These are phyloP conservation scores for Articulospora tetracladia DNA, from an alignment of 495 filamentous ascomycete species.

Conservation along the genomic window DNA sequence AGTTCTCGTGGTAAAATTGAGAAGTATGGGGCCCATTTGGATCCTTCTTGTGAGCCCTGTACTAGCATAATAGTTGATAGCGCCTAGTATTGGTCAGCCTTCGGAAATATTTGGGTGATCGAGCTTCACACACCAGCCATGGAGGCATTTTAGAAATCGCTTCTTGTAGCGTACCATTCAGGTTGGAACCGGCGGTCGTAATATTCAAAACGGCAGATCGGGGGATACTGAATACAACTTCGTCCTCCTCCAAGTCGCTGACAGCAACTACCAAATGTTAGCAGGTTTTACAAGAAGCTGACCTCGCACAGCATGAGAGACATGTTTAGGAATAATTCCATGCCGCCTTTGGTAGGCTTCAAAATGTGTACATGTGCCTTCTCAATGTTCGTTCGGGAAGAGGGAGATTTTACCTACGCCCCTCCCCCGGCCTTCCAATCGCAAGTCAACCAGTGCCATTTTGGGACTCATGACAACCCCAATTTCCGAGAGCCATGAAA, in stretches of 20 bases:
- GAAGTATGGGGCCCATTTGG: slow-evolving; percentile 77
- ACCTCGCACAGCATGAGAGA: too few relatives aligned
- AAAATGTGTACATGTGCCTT: background rate
- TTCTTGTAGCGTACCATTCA: background rate
- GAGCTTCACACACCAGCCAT: slow-evolving; percentile 23
- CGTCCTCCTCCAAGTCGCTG: slow-evolving; percentile 53
- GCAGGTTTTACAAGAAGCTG: background rate
- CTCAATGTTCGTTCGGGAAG: background rate
- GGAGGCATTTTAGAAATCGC: slow-evolving; percentile 12
- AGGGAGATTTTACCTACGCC: slow-evolving; percentile 35
- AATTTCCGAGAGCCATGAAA: slow-evolving; percentile 49
- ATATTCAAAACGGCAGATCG: slow-evolving; percentile 47
- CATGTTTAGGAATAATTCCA: too few relatives aligned
- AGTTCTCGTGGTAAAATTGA: slow-evolving; percentile 74
- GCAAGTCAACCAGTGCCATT: slow-evolving; percentile 50
- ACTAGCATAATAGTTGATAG: slow-evolving; percentile 80
- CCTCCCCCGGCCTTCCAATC: slow-evolving; percentile 48
- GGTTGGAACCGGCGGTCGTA: background rate
- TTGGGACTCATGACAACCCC: slow-evolving; percentile 52
- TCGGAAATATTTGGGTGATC: background rate
- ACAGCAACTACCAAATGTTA: slow-evolving; percentile 41
- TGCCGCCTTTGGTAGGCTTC: slow-evolving; percentile 34
- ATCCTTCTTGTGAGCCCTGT: slow-evolving; percentile 61
- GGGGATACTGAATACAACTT: slow-evolving; percentile 63
- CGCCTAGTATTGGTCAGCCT: slow-evolving; percentile 14